A percentile compares a stretch with the other conserved stretches of the same genome.
Evolutionary conservation across 192 early-diverging fungal genomes (phyloP).

Genomic region (Umbelopsis sp.): DNA sequence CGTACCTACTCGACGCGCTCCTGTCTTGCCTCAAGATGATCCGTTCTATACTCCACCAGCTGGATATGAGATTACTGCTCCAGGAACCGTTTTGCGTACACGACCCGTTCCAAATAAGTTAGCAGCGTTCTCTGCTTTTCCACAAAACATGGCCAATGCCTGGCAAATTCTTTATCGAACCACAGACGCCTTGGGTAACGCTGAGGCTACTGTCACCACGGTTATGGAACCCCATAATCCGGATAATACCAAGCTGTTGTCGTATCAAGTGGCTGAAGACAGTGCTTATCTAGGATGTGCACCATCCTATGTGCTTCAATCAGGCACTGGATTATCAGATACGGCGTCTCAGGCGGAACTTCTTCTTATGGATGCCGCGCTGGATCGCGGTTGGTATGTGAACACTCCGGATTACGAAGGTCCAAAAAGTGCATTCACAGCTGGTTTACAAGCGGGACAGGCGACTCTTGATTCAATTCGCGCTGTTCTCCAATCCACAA

Average conservation of each 20-base stretch:
- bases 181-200: slow-evolving; percentile 10
- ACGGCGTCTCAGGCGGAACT: slow-evolving; percentile 9
- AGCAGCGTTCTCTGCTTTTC: background rate
- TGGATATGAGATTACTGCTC: background rate
- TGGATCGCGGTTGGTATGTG: slow-evolving; percentile 23
- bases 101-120: slow-evolving; percentile 5
- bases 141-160: slow-evolving; percentile 12
- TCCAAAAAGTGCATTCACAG: slow-evolving; percentile 12
- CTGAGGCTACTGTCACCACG: slow-evolving; percentile 17
- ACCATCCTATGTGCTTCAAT: slow-evolving; percentile 19
- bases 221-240: slow-evolving; percentile 21
- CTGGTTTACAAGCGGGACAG: slow-evolving; percentile 12
- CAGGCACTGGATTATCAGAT: background rate
- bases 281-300: slow-evolving; percentile 16
- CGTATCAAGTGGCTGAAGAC: slow-evolving; percentile 22
- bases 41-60: slow-evolving; percentile 7
- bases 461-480: slow-evolving; percentile 16
- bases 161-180: slow-evolving; percentile 21
- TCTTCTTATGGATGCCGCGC: slow-evolving; percentile 16
- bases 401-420: slow-evolving; percentile 21
- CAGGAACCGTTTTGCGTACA: background rate
- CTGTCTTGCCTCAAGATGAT: background rate
- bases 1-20: background rate
- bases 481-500: background rate
- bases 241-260: background rate